Conservation (phyloP, 2,329 filamentous ascomycete genomes). For the Diaporthe citriasiana region DNA sequence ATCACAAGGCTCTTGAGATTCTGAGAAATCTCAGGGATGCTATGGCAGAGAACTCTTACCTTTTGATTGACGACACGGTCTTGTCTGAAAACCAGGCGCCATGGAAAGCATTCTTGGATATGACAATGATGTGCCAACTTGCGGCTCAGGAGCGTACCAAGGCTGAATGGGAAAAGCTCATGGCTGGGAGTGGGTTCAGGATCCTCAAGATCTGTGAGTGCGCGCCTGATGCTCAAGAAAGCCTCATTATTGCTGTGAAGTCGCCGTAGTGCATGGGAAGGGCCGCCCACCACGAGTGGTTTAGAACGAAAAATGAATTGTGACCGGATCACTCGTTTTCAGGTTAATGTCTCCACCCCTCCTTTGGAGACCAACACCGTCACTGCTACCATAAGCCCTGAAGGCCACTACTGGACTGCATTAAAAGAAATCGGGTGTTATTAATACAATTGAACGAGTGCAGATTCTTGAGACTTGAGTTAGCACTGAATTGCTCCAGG, state of each 20-base stretch:
- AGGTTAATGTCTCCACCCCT: too few relatives aligned
- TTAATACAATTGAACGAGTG: too few relatives aligned
- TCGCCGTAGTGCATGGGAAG: background rate
- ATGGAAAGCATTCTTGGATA: slow-evolving; percentile 17
- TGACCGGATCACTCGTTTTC: too few relatives aligned
- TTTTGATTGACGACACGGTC: slow-evolving; percentile 7
- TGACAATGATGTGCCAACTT: slow-evolving; percentile 17
- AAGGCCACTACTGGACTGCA: too few relatives aligned
- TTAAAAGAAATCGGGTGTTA: too few relatives aligned
- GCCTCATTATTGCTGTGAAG: slow-evolving; percentile 21
- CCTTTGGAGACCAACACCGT: too few relatives aligned
- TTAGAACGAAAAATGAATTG: too few relatives aligned
- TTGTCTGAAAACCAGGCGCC: slow-evolving; percentile 16
- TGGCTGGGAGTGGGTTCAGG: slow-evolving; percentile 1
- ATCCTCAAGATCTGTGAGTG: slow-evolving; percentile 4
- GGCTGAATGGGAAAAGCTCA: slow-evolving; percentile 9
- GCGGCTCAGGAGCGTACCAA: slow-evolving; percentile 8
- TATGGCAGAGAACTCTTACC: slow-evolving; percentile 5
- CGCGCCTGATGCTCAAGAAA: slow-evolving; percentile 9
- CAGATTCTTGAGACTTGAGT: too few relatives aligned
- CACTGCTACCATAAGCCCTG: too few relatives aligned
- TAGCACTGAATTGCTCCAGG: too few relatives aligned
- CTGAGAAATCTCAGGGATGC: slow-evolving; percentile 6
- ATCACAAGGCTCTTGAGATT: slow-evolving; percentile 9
- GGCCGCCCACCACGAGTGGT: too few relatives aligned